Conservation (phyloP, 2,329 filamentous ascomycete genomes). For the Sporothrix protearum region DNA sequence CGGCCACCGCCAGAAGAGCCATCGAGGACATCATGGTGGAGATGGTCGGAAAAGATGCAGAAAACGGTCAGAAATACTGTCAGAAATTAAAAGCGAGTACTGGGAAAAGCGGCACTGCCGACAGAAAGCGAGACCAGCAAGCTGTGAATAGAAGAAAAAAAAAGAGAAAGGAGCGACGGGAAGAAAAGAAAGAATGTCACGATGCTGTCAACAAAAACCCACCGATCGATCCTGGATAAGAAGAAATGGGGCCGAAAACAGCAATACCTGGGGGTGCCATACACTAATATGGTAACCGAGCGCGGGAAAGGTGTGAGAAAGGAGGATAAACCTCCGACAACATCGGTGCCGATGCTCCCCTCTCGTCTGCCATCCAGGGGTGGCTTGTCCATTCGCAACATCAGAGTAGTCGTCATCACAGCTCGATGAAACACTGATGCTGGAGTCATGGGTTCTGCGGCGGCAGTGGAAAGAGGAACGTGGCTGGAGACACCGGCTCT, state of each 20-base stretch:
- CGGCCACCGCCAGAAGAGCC: conserved; percentile 30
- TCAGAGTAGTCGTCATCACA: neutral
- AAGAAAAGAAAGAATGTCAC: neutral
- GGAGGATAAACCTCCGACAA: neutral
- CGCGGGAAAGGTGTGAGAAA: neutral
- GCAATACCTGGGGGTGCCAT: neutral
- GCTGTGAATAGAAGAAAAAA: conserved; percentile 11
- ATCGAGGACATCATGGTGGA: conserved; percentile 29
- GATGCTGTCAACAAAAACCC: neutral
- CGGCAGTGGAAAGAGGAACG: neutral
- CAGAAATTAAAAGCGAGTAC: neutral
- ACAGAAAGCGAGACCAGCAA: conserved; percentile 24
- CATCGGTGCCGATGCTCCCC: neutral
- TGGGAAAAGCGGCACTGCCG: conserved; percentile 17
- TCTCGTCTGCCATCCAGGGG: neutral
- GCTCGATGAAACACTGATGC: conserved; percentile 10
- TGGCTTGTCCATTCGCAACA: neutral
- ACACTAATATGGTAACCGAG: neutral
- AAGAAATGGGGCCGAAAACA: neutral
- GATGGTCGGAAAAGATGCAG: neutral
- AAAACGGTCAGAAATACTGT: no score
- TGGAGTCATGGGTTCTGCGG: neutral
- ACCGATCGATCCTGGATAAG: neutral
- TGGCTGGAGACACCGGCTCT: neutral
- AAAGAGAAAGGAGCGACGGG: neutral